Base-by-base conservation (phyloP, 306 rosid species). In the Rosa chinensis region DNA sequence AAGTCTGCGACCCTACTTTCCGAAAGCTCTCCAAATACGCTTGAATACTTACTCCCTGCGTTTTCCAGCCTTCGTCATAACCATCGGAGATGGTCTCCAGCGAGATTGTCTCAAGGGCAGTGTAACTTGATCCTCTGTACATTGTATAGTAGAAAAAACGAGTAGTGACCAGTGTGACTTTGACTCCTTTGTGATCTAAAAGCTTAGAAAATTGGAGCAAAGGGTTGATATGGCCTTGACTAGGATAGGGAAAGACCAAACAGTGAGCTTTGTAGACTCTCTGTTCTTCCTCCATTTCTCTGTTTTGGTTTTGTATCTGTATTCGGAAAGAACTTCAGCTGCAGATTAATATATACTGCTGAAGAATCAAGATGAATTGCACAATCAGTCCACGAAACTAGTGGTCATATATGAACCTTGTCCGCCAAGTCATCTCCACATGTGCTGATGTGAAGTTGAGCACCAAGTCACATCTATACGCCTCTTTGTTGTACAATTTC, bases 161-260 rank as follows among this genome's bases (percentile, higher is more conserved):
- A 7, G 70, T 70, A 47, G 80, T 83, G 40, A 70, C 87, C 0
- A 84, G 78, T 23, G 88, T 84, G 72, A 78, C 49, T 69, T 16
- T 82, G 8, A 84, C 66, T 68, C 84, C 79, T 84, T 74, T 84
- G 35, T 74, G 82, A 14, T 20, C 37, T 64, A 87, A 74, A 48
- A 84, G 84, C 72, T 84, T 87, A 8, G 85, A 67, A 75, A 87
- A 87, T 35, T 87, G 86, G 56, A 79, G 75, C 77, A 84, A 8
- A 7, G 90, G 90, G 53, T 79, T 84, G 0, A 87, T 42, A 70
- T 87, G 89, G 1, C 92, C 89, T 75, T 82, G 89, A 13, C 39
- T 21, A 37, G 92, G 92, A 58, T 18, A 88, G 32, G 87, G 0
- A 12, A 88, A 23, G 59, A 86, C 76, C 80, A 88, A 1, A 50